phyloP scores from a whole-genome alignment of 106 monocot genomes.

The Dactylorhiza incarnata region DNA sequence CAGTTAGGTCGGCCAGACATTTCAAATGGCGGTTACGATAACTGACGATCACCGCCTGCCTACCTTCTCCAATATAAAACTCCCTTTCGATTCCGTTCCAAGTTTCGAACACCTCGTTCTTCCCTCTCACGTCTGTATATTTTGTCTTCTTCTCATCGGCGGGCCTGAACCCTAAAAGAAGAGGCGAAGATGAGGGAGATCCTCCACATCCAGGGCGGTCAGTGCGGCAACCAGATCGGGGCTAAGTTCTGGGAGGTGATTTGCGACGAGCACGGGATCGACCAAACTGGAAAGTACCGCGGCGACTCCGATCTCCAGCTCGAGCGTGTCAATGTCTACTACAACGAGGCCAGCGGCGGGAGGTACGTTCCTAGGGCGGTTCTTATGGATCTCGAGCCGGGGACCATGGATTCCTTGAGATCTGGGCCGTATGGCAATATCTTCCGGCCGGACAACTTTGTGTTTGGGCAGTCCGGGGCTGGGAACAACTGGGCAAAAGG shows the following conservation, averaged over 20 bases:
- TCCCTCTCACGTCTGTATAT: not conserved
- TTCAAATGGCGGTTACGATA: not conserved
- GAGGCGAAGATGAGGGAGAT: constrained; percentile 54
- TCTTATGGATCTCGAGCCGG: constrained; percentile 63
- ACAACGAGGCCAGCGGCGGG: constrained; percentile 61
- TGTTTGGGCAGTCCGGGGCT: not conserved
- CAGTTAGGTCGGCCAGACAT: too few relatives aligned
- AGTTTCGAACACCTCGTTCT: not conserved
- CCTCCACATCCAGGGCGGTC: constrained; percentile 75
- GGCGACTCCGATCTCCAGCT: constrained; percentile 58
- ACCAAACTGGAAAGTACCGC: constrained; percentile 45
- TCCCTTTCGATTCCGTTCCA: not conserved
- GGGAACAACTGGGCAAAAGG: constrained; percentile 4
- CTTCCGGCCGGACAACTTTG: constrained; percentile 3
- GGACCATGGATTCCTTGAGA: constrained; percentile 55
- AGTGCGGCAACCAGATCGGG: constrained; percentile 89
- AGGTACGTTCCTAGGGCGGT: constrained; percentile 56
- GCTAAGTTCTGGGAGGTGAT: constrained; percentile 92
- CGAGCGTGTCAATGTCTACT: constrained; percentile 66
- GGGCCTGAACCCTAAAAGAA: not conserved
- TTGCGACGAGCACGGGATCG: constrained; percentile 78
- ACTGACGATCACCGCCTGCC: not conserved
- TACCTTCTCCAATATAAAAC: not conserved
- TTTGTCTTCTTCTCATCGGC: not conserved
- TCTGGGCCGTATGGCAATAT: constrained; percentile 30